phyloP scores from a whole-genome alignment of 768 basidiomycete species.

The Rhizopogon roseolus region DNA sequence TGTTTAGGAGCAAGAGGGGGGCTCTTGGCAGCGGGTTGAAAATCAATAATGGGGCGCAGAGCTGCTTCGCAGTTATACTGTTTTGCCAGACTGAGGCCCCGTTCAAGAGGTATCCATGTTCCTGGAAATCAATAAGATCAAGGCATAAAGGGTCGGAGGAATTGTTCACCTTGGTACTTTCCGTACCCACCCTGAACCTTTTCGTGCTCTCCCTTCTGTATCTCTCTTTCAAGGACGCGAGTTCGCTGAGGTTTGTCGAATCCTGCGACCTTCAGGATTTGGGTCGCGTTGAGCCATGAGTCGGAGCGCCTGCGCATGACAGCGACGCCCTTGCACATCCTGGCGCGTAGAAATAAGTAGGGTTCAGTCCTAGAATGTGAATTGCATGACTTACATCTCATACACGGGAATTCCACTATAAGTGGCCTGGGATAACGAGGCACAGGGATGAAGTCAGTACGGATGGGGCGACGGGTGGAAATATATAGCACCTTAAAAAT shows the following conservation, averaged over 20 bases:
- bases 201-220: slow-evolving; percentile 98
- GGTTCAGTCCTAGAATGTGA: slow-evolving; percentile 30
- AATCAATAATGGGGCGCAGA: slow-evolving; percentile 92
- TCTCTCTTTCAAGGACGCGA: slow-evolving; percentile 93
- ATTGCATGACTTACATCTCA: slow-evolving; percentile 65
- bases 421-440: slow-evolving; percentile 55
- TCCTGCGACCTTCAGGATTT: slow-evolving; percentile 97
- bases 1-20: slow-evolving; percentile 97
- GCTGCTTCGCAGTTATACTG: slow-evolving; percentile 90
- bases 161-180: slow-evolving; percentile 91
- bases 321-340: slow-evolving; percentile 94
- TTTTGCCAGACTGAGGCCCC: slow-evolving; percentile 78
- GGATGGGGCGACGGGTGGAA: not conserved
- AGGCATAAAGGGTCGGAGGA: not conserved
- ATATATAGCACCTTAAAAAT: slow-evolving; percentile 73
- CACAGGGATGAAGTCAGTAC: slow-evolving; percentile 3
- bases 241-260: slow-evolving; percentile 99
- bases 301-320: slow-evolving; percentile 97
- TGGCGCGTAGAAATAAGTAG: slow-evolving; percentile 40
- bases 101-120: slow-evolving; percentile 96
- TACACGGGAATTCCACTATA: slow-evolving; percentile 93
- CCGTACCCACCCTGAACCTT: slow-evolving; percentile 99
- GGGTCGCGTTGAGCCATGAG: slow-evolving; percentile 98
- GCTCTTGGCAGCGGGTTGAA: slow-evolving; percentile 82
- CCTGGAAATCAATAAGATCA: slow-evolving; percentile 43